Evolutionary conservation across 148 eudicot species (phyloP).

Genomic region (Heliamphora exappendiculata): DNA sequence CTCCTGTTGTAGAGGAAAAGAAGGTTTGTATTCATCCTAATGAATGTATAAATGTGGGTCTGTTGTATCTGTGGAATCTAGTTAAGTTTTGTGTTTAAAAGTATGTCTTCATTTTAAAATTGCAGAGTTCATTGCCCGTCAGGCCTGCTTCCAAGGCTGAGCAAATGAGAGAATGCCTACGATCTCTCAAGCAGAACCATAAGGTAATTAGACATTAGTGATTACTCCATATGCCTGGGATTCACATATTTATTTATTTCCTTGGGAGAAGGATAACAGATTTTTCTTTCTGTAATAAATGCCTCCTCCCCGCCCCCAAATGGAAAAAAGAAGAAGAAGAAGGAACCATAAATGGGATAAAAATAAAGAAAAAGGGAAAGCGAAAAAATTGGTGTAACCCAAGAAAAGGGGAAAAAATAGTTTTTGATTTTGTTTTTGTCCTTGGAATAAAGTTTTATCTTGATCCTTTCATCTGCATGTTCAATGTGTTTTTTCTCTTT

Average conservation of each 20-base stretch:
- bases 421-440: not conserved
- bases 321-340: not conserved
- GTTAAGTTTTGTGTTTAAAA: constrained; percentile 1
- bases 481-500: not conserved
- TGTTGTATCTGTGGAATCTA: not conserved
- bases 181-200: constrained; percentile 80
- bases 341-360: not conserved
- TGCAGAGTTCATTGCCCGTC: constrained; percentile 73
- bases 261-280: not conserved
- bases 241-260: not conserved
- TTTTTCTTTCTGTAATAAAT: not conserved
- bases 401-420: not conserved
- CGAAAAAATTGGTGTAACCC: too few species aligned
- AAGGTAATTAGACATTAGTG: constrained; percentile 40
- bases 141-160: constrained; percentile 90
- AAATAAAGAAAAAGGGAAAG: too few species aligned
- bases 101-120: not conserved
- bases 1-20: constrained; percentile 76
- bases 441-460: not conserved
- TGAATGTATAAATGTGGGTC: not conserved
- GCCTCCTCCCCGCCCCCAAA: not conserved
- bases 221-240: not conserved
- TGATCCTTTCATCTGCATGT: not conserved
- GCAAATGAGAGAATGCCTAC: constrained; percentile 91
- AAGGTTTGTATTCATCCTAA: constrained; percentile 42